These are phyloP conservation scores for Salicornia ramosissima DNA, from an alignment of 148 eudicot genomes.

Conservation along the genomic window DNA sequence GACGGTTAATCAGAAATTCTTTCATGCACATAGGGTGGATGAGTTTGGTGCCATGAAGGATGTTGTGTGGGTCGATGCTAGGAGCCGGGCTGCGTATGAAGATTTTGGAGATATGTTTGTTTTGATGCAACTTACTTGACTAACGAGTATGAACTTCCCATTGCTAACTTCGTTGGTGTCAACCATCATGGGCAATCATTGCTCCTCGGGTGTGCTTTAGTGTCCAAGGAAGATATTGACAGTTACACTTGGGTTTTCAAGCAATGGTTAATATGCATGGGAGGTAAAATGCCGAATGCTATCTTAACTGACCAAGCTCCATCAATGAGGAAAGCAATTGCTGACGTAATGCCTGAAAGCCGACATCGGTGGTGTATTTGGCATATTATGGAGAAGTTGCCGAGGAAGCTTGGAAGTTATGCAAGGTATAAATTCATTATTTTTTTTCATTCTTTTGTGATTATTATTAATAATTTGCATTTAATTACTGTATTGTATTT, in stretches of 20 bases:
- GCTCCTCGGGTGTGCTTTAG: not conserved
- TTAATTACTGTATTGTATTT: no score
- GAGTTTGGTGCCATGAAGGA: not conserved
- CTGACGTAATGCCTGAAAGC: not conserved
- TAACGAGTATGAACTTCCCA: not conserved
- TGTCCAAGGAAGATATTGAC: not conserved
- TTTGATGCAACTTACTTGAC: not conserved
- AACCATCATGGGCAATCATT: not conserved
- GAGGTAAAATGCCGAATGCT: not conserved
- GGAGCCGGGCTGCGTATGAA: not conserved
- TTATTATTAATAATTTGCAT: no score
- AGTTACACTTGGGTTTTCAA: not conserved
- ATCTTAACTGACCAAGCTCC: not conserved
- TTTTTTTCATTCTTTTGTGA: not conserved
- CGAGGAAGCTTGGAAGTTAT: not conserved
- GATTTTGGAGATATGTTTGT: constrained; percentile 6
- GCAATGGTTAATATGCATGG: constrained; percentile 5
- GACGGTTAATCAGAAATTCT: not conserved
- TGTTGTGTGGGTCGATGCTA: not conserved
- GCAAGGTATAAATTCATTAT: no score
- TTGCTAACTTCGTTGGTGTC: not conserved
- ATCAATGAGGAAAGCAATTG: not conserved
- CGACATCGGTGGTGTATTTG: not conserved
- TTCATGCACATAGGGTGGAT: not conserved
- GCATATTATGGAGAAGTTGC: not conserved